Percentiles rank a stretch among this genome's conserved stretches.
Evolutionary conservation across 164 flowering plant genomes (phyloP).

Genomic region (Magnolia officinalis): DNA sequence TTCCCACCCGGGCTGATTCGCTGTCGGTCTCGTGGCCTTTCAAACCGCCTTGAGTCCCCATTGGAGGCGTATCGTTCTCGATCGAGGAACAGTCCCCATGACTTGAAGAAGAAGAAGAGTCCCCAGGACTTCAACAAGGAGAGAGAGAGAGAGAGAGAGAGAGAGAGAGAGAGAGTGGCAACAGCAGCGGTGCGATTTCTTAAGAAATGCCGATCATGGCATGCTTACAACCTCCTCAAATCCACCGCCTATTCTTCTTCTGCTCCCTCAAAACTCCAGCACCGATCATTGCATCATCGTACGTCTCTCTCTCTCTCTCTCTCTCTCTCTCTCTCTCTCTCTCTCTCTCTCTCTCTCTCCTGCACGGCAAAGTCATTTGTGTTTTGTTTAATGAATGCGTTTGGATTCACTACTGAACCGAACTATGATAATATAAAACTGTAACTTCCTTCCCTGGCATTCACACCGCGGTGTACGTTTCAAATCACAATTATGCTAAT

Average conservation of each 20-base stretch:
- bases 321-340: too few species aligned
- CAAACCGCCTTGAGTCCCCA: too few species aligned
- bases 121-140: too few species aligned
- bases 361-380: neutral
- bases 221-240: neutral
- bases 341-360: neutral
- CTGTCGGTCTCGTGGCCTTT: too few species aligned
- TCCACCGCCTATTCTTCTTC: neutral
- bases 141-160: too few species aligned
- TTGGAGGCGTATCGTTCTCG: too few species aligned
- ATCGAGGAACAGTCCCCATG: too few species aligned
- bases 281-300: neutral
- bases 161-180: neutral
- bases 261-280: neutral
- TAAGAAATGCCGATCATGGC: neutral
- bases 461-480: neutral
- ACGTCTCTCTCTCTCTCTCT: neutral
- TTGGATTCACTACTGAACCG: neutral
- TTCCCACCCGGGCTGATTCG: too few species aligned
- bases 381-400: neutral
- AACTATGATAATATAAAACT: neutral
- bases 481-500: neutral
- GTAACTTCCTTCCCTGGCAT: neutral
- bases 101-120: too few species aligned
- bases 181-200: neutral